Percentiles rank a stretch among this genome's conserved stretches.
Conservation (phyloP, 2,329 filamentous ascomycete species). For the Rhinocladiella similis region DNA sequence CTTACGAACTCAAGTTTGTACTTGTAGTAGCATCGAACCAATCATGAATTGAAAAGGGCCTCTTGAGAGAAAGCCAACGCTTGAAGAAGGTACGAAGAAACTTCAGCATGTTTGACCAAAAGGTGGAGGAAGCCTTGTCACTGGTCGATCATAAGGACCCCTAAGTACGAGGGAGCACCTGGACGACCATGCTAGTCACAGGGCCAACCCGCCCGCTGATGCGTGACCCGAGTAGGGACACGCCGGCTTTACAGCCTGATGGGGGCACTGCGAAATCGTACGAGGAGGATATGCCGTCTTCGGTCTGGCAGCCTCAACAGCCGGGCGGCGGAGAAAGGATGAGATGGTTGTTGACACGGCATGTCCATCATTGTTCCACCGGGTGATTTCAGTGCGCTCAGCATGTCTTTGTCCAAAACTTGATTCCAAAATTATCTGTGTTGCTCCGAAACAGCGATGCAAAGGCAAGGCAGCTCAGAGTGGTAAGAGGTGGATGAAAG, state of each 20-base stretch:
- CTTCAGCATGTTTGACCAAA: not conserved
- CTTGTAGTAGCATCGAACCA: not conserved
- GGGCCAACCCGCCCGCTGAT: not conserved
- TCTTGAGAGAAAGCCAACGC: not conserved
- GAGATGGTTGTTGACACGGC: not conserved
- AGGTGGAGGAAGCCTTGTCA: not conserved
- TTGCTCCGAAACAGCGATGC: conserved; percentile 17
- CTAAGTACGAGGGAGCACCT: not conserved
- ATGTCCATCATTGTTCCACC: not conserved
- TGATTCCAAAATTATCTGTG: conserved; percentile 7
- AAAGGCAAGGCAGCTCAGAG: not conserved
- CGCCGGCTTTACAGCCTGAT: not conserved
- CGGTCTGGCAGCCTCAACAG: not conserved
- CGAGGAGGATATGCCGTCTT: too few species aligned
- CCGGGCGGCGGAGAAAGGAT: not conserved
- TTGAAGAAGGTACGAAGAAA: not conserved
- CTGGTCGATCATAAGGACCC: not conserved
- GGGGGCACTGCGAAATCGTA: not conserved
- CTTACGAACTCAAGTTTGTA: not conserved
- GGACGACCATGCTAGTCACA: too few species aligned
- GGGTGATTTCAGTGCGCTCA: not conserved
- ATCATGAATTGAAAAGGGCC: not conserved
- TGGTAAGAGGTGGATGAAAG: conserved; percentile 2
- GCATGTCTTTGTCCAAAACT: conserved; percentile 17
- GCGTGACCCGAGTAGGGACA: not conserved